Base-by-base conservation (phyloP, 371 early-diverging fungal genomes). In the Rhizopus sp. region DNA sequence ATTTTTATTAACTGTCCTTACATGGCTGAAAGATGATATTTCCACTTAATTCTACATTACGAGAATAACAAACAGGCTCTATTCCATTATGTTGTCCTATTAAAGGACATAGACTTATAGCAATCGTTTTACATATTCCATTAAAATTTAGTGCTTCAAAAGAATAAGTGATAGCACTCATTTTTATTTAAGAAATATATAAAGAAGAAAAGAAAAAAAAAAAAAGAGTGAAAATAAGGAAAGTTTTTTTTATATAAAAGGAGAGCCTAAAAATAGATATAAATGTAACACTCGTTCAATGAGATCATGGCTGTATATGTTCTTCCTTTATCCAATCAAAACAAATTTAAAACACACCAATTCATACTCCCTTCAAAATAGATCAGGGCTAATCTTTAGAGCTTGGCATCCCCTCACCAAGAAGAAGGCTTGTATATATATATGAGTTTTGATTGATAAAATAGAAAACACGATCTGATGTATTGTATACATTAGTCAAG, bases 41-140 rank as follows among this genome's bases (percentile, higher is more conserved):
- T 64, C 83, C 84, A 57, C 77, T 81, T 29, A 88, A 69, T 63
- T 93, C 93, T 53, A 95, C 90, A 72, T 96, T 96, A 41, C 98
- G 85, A 30, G 95, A 89, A 72, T 95, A 97, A 75, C 97, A 96
- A 33, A 77, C 70, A 32, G 97, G 95, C 64, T 93, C 96, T 48
- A 89, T 84, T 30, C 90, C 92, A 32, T 86, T 78, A n/a, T 68
- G 64, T 40, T 72, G 69, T 34, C 91, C 93, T 56, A 97, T 88
- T 42, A 95, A 76, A 35, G 96, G 94, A 70, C 98, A 97, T 46
- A 95, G 69, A 23, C 93, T 84, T 57, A 95, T 74, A 41, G 91
- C 85, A 39, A 91, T 86, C 31, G 83, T 85, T 53, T 74, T 74
- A 73, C 98, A 97, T 53, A 95, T 88, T 59, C 84, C 84, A 72